A percentile compares a stretch with the other conserved stretches of the same genome.
Evolutionary conservation across 2,329 filamentous ascomycete genomes (phyloP).

Genomic region (Chaetomium olivaceum): DNA sequence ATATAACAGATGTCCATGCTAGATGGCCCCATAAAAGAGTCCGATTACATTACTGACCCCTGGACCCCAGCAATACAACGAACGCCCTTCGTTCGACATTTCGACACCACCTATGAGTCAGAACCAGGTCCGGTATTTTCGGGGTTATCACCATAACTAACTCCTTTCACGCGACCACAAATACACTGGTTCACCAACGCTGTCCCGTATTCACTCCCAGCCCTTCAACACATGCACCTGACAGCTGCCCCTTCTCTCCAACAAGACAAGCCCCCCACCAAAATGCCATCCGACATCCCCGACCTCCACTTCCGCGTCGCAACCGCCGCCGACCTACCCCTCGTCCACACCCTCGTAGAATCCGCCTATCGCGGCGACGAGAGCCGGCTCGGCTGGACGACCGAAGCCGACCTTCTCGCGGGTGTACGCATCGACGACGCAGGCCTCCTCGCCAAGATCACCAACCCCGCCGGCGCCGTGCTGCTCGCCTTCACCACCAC

Average conservation of each 20-base stretch:
- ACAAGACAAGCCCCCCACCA: too few species aligned
- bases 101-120: neutral
- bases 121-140: neutral
- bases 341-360: slow-evolving; percentile 43
- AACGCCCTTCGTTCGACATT: neutral
- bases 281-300: neutral
- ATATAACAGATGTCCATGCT: neutral
- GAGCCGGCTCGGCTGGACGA: slow-evolving; percentile 49
- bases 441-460: slow-evolving; percentile 41
- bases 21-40: neutral
- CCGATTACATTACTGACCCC: neutral
- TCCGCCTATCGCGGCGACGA: slow-evolving; percentile 48
- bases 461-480: slow-evolving; percentile 40
- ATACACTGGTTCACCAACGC: neutral
- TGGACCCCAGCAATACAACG: neutral
- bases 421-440: slow-evolving; percentile 46
- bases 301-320: slow-evolving; percentile 22
- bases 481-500: slow-evolving; percentile 38
- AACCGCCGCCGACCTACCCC: slow-evolving; percentile 11
- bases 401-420: slow-evolving; percentile 47
- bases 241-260: too few species aligned
- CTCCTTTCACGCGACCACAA: neutral
- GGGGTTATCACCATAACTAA: neutral
- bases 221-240: too few species aligned
- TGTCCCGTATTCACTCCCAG: neutral